phyloP scores from a whole-genome alignment of 345 rosid species.

The Lumnitzera littorea region DNA sequence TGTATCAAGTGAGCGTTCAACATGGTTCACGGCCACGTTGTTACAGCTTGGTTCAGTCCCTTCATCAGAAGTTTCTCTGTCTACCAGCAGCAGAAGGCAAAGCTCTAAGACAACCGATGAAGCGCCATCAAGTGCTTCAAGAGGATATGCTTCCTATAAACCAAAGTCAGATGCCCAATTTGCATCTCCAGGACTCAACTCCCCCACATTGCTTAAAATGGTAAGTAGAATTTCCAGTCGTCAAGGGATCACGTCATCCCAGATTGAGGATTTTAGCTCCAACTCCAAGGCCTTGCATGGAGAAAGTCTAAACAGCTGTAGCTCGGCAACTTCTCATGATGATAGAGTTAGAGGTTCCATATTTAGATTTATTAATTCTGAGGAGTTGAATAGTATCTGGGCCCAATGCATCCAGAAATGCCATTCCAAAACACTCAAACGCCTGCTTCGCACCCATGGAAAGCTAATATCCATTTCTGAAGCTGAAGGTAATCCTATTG shows the following conservation, averaged over 20 bases:
- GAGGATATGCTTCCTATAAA: slow-evolving; percentile 51
- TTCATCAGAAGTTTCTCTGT: slow-evolving; percentile 62
- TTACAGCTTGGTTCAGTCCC: slow-evolving; percentile 88
- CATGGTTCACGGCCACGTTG: slow-evolving; percentile 94
- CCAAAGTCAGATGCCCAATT: slow-evolving; percentile 45
- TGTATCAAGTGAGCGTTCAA: slow-evolving; percentile 83
- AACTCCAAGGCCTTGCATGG: slow-evolving; percentile 35
- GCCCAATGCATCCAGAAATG: slow-evolving; percentile 73
- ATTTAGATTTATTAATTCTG: slow-evolving; percentile 41
- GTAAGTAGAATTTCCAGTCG: slow-evolving; percentile 32
- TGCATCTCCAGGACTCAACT: slow-evolving; percentile 35
- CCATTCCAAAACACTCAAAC: slow-evolving; percentile 84
- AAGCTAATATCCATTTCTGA: slow-evolving; percentile 79
- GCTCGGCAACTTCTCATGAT: slow-evolving; percentile 31
- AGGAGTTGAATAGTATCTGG: slow-evolving; percentile 69
- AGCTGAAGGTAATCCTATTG: slow-evolving; percentile 51
- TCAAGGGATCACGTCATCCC: slow-evolving; percentile 31
- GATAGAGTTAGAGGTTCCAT: slow-evolving; percentile 28
- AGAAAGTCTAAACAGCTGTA: slow-evolving; percentile 23
- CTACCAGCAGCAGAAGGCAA: slow-evolving; percentile 76
- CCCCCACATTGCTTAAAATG: slow-evolving; percentile 44
- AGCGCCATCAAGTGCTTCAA: slow-evolving; percentile 63
- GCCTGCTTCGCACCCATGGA: slow-evolving; percentile 69
- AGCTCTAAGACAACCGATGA: slow-evolving; percentile 85
- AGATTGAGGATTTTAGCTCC: slow-evolving; percentile 26